Base-by-base conservation (phyloP, 192 early-diverging fungal species). In the Entomortierella lignicola region DNA sequence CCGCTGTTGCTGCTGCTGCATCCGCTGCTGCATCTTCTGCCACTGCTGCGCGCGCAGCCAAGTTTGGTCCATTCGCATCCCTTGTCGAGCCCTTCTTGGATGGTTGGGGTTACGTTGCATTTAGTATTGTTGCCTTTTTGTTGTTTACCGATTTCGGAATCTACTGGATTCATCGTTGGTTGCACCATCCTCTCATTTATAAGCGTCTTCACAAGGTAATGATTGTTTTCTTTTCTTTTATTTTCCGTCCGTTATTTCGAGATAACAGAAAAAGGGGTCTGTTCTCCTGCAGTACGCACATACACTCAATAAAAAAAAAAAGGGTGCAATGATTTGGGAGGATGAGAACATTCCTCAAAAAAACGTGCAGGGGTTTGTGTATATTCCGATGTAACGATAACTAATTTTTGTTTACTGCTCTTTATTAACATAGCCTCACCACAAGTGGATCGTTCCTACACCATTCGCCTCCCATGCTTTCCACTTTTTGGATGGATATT, bases 381-480 rank as follows among this genome's bases (percentile, higher is more conserved):
- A n/a, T n/a, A n/a, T n/a, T n/a, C 54, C 29, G 7, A 27, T 13
- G 26, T 23, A 27, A 55, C 54, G 32, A 13, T 37, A 50, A 2
- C 17, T 29, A 37, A 27, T 64, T 64, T 6, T 25, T 42, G 31
- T 17, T 61, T 15, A 23, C 11, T 55, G 23, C 50, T 47, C n/a
- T 41, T n/a, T 80, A 4, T 7, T 7, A 4, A 10, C 34, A 37
- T 37, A 89, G 81, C 84, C 77, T 62, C 81, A 84, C 43, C 86
- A 83, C 70, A 84, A 87, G 60, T 88, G 84, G 86, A 79, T 94
- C 84, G 90, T 99, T 13, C 92, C 95, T 54, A 96, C 96, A 21
- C 98, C 98, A 23, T 99, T 91, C 81, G 93, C 96, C 4, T 93
- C 94, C 32, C 92, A 96, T 81, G 98, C 98, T 27, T 99, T 99